Evolutionary conservation across 176 grass and related monocot species (phyloP).

Genomic region (Miscanthus lutarioriparius): DNA sequence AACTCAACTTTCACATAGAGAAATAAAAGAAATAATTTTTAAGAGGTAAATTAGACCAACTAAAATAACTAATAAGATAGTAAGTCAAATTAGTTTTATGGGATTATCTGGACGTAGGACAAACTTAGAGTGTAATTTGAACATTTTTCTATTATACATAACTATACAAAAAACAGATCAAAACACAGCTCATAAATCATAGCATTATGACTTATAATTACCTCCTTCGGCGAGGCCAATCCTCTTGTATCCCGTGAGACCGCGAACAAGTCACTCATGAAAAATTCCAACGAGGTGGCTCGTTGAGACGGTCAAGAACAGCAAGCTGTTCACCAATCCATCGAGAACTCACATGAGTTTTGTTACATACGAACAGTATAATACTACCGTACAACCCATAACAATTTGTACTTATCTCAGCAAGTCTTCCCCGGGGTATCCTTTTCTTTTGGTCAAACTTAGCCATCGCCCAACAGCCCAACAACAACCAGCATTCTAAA

Average conservation of each 20-base stretch:
- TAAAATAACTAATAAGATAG: too few species aligned
- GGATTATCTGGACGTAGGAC: too few species aligned
- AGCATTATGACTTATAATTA: neutral
- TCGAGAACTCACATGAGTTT: neutral
- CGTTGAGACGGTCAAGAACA: neutral
- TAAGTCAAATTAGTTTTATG: too few species aligned
- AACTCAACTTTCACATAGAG: too few species aligned
- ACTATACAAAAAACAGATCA: neutral
- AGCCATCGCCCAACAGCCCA: neutral
- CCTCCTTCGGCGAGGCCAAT: too few species aligned
- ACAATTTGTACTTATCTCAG: neutral
- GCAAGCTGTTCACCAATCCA: neutral
- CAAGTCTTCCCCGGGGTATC: neutral
- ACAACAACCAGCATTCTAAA: neutral
- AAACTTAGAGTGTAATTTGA: neutral
- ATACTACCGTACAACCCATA: neutral
- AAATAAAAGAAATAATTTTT: too few species aligned
- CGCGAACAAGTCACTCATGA: neutral
- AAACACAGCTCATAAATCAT: neutral
- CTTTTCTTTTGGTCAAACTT: conserved; percentile 36
- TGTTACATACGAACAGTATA: neutral
- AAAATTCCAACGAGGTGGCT: neutral
- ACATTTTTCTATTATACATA: neutral
- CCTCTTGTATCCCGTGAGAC: too few species aligned
- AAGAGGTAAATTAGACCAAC: too few species aligned